These are phyloP conservation scores for Wickerhamiella qilinensis DNA, from an alignment of 805 yeast species.

Conservation along the genomic window DNA sequence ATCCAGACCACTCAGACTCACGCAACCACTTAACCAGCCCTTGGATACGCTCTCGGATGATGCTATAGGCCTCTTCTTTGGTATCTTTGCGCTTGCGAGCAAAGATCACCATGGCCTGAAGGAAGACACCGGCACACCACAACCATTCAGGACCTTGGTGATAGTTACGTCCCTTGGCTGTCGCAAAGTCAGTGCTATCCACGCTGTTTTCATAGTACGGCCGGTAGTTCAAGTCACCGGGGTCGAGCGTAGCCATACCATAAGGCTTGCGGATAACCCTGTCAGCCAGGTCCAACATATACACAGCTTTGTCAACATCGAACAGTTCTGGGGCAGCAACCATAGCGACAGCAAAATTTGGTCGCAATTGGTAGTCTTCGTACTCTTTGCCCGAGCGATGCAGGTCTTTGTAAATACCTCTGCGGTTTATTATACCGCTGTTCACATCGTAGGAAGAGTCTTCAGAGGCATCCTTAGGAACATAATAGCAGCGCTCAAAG, in stretches of 20 bases:
- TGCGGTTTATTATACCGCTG: constrained; percentile 52
- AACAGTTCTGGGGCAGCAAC: constrained; percentile 91
- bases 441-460: constrained; percentile 51
- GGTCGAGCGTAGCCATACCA: constrained; percentile 87
- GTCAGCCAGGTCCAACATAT: constrained; percentile 63
- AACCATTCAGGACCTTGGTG: constrained; percentile 99
- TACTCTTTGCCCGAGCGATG: constrained; percentile 68
- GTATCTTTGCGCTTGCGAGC: constrained; percentile 26
- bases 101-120: constrained; percentile 56
- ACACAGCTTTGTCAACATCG: constrained; percentile 38
- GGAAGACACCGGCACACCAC: constrained; percentile 77
- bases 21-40: constrained; percentile 56
- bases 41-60: constrained; percentile 42
- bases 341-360: constrained; percentile 87
- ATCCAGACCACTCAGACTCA: constrained; percentile 81
- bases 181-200: constrained; percentile 75
- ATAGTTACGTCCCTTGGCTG: constrained; percentile 88
- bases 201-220: constrained; percentile 74
- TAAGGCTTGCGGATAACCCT: constrained; percentile 63
- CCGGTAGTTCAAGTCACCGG: constrained; percentile 78
- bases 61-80: constrained; percentile 28
- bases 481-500: constrained; percentile 65
- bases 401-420: constrained; percentile 88
- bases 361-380: constrained; percentile 86
- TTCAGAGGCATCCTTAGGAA: constrained; percentile 49